Evolutionary conservation across 306 rosid species (phyloP).

Genomic region (Ochetophila trinervis): DNA sequence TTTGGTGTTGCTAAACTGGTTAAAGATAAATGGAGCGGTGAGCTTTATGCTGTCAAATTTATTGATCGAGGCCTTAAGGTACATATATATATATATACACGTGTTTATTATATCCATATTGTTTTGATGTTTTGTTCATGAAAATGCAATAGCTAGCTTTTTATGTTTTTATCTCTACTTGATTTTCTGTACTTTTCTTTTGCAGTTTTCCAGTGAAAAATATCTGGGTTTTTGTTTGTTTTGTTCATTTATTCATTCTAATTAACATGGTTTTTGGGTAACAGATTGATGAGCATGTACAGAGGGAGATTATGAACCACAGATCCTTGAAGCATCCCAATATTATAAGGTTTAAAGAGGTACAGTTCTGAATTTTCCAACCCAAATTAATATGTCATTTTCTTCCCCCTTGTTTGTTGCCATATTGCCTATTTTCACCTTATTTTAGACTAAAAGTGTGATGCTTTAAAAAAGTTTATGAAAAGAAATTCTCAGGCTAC

Average conservation of each 20-base stretch:
- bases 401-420: neutral
- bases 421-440: neutral
- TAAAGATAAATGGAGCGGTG: slow-evolving; percentile 68
- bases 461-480: neutral
- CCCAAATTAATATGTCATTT: no score
- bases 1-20: slow-evolving; percentile 91
- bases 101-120: slow-evolving; percentile 1
- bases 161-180: neutral
- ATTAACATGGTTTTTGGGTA: neutral
- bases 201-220: neutral
- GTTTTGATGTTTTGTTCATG: neutral
- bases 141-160: neutral
- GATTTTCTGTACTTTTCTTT: neutral
- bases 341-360: slow-evolving; percentile 95
- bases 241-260: slow-evolving; percentile 1
- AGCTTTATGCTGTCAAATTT: slow-evolving; percentile 83
- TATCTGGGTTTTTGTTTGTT: neutral
- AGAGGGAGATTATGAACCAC: slow-evolving; percentile 94
- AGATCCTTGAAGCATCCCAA: slow-evolving; percentile 94
- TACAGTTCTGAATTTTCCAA: slow-evolving; percentile 24
- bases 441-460: no score
- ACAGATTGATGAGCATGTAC: slow-evolving; percentile 95
- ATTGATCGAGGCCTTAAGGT: slow-evolving; percentile 95
- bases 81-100: neutral
- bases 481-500: neutral